These are phyloP conservation scores for Nannizzia gypsea DNA, from an alignment of 2,329 filamentous ascomycete species.

Conservation along the genomic window DNA sequence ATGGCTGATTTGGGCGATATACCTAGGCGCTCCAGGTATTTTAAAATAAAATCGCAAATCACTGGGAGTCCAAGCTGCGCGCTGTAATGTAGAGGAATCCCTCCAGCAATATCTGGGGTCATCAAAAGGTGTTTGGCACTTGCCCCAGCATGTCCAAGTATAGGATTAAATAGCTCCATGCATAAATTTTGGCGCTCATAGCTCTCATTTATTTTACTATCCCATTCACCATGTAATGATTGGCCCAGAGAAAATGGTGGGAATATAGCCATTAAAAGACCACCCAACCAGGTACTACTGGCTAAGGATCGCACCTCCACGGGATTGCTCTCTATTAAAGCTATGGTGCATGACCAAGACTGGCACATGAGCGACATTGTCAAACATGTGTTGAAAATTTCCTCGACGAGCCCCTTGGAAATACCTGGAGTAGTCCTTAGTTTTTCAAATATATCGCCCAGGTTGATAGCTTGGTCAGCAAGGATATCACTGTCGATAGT, in stretches of 20 bases:
- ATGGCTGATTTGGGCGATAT: not conserved
- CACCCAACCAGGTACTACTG: not conserved
- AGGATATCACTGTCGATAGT: not conserved
- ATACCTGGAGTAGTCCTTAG: not conserved
- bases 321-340: not conserved
- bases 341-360: not conserved
- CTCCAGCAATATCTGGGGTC: constrained; percentile 10
- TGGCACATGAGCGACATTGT: not conserved
- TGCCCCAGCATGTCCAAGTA: not conserved
- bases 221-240: no score
- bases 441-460: not conserved
- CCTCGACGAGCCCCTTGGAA: not conserved
- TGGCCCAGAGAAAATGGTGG: not conserved
- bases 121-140: not conserved
- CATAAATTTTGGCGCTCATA: not conserved
- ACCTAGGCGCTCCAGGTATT: not conserved
- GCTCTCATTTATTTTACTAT: not conserved
- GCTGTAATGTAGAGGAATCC: constrained; percentile 14
- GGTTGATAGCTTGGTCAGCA: not conserved
- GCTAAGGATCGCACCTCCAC: not conserved
- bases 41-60: constrained; percentile 10
- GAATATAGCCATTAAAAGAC: not conserved
- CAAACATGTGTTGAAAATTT: not conserved
- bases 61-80: constrained; percentile 10
- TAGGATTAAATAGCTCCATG: not conserved